Base-by-base conservation (phyloP, 129 eudicot genomes). In the Sambucus nigra region DNA sequence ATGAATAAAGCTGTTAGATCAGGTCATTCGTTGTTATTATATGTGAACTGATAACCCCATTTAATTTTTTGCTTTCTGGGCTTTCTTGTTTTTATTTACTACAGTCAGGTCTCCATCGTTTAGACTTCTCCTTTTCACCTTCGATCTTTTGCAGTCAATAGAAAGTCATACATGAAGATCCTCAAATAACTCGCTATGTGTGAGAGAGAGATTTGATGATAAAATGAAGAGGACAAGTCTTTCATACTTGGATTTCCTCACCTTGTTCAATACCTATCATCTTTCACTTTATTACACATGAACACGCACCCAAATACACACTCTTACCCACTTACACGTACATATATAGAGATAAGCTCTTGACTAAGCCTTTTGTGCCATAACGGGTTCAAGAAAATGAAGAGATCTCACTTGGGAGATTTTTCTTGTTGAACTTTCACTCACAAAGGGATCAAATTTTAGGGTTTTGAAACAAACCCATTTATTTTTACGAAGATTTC, bases 31-130 rank as follows among this genome's bases (percentile, higher is more conserved):
- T 48, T 41, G 45, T 26, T 57, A 25, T 28, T 35, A 29, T 51
- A 55, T 26, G 26, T 59, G 22, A 10, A 56, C 42, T 31, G 11
- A 35, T 3, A 31, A 31, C 9, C 13, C 42, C 42, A 7, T 31
- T 35, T 35, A 35, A 35, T 25, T 50, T 4, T 25, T 26, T 17
- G 10, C 3, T 31, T 50, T 25, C 33, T 15, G 11, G 22, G 1
- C 47, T 26, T 26, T 44, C 51, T 33, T 15, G 16, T 66, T 32
- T 41, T n/a, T 23, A 12, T 17, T 31, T 62, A 40, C 25, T 53
- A 66, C 38, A 64, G 88, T 82, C 74, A 71, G 35, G 91, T 86
- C 95, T 69, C 73, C 72, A 81, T 86, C 95, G 52, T 40, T n/a
- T 63, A 45, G 72, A 68, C 75, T 65, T 75, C 66, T 66, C 63